Evolutionary conservation across 2,329 filamentous ascomycete genomes (phyloP), one percentile per base, ranked within the genome.

Genomic region (Drechmeria coniospora): DNA sequence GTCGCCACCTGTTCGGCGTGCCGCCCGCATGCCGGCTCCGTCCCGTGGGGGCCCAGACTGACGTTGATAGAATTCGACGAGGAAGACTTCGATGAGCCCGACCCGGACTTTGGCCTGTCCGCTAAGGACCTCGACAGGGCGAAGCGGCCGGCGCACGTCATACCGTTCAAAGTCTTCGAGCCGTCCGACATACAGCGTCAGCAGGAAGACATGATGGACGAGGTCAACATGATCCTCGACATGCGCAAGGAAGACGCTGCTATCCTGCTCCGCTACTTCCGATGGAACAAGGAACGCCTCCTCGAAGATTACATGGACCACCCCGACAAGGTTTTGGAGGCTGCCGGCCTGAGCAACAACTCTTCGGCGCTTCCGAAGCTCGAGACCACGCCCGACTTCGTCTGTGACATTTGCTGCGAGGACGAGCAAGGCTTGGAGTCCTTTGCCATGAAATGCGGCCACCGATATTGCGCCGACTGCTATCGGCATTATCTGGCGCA

Each of bases 261-360:
- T 15, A 94, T 98, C 29, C 63, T 98, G 22, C 62, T 98, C 33
- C 78, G 90, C 25, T 72, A 90, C 53, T 82, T 81, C 42, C 71
- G 84, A 46, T 98, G 90, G 90, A 95, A 95, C 54, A 90, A 93
- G 51, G 90, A 98, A 50, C 75, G 81, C 21, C 53, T 98, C 40
- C 86, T 95, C 32, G 90, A 98, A 46, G 76, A 83, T 37, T 95
- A 95, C 53, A 94, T 98, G 86, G 87, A 98, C 38, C 70, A 71
- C 27, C 74, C 79, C 4, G 73, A 79, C 33, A 71, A 78, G 45
- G 72, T 90, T 2, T 59, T 95, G 19, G 84, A 93, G 43, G 75
- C 74, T 34, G 86, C 87, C 10, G 90, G 90, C 1, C 57, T 98
- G 17, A 78, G 76, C 20, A 68, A 74, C 30, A 71, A 63, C 34